Percentiles rank a stretch among this genome's conserved stretches.
phyloP scores from a whole-genome alignment of 1,139 yeast species.

The Protomyces pachydermus region DNA sequence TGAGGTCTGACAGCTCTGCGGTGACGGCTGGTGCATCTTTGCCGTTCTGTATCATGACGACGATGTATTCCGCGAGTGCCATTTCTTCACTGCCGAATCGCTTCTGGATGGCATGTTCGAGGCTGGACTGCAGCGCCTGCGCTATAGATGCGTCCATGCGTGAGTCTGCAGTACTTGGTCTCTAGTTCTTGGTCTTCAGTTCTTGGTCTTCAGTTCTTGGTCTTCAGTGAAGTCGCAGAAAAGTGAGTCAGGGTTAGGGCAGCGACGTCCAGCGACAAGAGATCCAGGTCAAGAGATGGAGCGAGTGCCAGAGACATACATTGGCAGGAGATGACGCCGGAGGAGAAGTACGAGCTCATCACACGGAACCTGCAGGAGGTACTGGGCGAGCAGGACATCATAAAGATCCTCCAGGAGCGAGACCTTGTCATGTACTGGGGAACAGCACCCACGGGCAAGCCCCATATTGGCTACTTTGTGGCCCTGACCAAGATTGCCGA shows the following conservation, averaged over 20 bases:
- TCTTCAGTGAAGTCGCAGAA: not conserved
- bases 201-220: no score
- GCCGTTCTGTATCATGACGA: conserved; percentile 24
- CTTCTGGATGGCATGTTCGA: conserved; percentile 8
- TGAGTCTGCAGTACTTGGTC: no score
- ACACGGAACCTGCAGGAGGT: conserved; percentile 88
- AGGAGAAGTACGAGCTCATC: conserved; percentile 67
- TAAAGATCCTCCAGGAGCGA: conserved; percentile 73
- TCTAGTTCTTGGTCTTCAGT: no score
- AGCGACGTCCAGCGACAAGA: not conserved
- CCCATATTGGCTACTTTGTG: conserved; percentile 95
- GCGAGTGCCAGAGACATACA: not conserved
- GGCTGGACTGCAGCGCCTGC: conserved; percentile 3
- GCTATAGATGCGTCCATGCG: conserved; percentile 7
- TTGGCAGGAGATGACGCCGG: not conserved
- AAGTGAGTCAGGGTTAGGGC: not conserved
- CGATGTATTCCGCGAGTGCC: conserved; percentile 22
- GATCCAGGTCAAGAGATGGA: not conserved
- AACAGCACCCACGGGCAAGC: conserved; percentile 92
- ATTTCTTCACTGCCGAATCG: conserved; percentile 14
- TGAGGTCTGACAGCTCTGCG: conserved; percentile 16
- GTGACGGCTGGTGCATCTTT: conserved; percentile 22
- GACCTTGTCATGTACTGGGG: conserved; percentile 85
- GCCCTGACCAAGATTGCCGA: conserved; percentile 97
- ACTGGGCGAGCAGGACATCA: conserved; percentile 80